Conservation (phyloP, 1,139 yeast genomes). For the Hyphopichia buzzinii region DNA sequence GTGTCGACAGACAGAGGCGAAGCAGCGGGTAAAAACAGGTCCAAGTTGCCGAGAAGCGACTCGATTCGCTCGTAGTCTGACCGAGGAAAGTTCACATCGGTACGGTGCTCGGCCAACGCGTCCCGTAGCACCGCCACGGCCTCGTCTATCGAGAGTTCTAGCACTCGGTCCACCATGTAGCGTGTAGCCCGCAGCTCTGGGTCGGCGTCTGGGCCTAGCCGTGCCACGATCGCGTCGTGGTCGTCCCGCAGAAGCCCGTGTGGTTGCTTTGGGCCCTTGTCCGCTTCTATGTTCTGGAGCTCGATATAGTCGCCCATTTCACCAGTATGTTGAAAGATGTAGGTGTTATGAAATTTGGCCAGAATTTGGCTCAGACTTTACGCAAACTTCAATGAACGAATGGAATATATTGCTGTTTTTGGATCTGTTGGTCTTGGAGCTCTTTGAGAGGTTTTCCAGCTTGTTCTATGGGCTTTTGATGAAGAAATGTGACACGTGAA, state of each 20-base stretch:
- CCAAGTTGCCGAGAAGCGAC: conserved; percentile 23
- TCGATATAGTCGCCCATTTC: neutral
- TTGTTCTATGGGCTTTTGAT: too few species aligned
- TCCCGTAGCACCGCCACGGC: conserved; percentile 36
- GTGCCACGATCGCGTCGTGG: neutral
- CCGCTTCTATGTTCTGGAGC: neutral
- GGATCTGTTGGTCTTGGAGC: too few species aligned
- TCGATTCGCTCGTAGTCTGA: conserved; percentile 38
- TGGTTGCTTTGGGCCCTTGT: neutral
- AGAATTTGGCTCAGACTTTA: too few species aligned
- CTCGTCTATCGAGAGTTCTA: conserved; percentile 16
- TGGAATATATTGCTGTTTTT: too few species aligned
- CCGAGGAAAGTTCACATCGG: conserved; percentile 40
- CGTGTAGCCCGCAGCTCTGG: conserved; percentile 19
- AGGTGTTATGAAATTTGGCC: too few species aligned
- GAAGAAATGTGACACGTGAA: too few species aligned
- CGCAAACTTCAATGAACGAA: too few species aligned
- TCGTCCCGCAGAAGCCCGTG: neutral
- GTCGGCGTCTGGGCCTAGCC: conserved; percentile 7
- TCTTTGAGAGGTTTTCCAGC: too few species aligned
- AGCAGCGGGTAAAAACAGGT: neutral
- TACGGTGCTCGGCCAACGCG: conserved; percentile 37
- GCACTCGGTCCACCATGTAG: conserved; percentile 32
- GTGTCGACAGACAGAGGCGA: conserved; percentile 16
- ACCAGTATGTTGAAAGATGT: too few species aligned